Conservation (phyloP, 1,284 basidiomycete species). For the Meripilus lineatus region DNA sequence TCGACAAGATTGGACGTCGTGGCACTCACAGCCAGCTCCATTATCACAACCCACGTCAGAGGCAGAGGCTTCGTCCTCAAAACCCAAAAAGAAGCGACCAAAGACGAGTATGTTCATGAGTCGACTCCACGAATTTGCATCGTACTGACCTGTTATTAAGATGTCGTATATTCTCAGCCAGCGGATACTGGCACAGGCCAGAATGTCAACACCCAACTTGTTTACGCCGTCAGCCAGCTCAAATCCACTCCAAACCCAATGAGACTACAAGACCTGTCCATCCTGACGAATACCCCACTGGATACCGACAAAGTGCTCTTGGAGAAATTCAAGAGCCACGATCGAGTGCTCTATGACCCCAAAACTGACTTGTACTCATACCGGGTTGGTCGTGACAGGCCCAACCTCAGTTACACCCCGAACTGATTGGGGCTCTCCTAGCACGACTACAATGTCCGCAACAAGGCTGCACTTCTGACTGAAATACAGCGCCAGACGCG, state of each 20-base stretch:
- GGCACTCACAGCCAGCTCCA: conserved; percentile 59
- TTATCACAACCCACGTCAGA: conserved; percentile 15
- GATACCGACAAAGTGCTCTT: conserved; percentile 68
- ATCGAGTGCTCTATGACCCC: conserved; percentile 72
- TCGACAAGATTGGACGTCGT: conserved; percentile 63
- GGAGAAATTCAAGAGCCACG: conserved; percentile 77
- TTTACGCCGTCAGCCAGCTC: conserved; percentile 79
- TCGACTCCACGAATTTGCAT: conserved; percentile 17
- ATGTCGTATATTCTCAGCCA: conserved; percentile 80
- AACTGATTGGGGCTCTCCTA: conserved; percentile 25
- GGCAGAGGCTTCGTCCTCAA: conserved; percentile 27
- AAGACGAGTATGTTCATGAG: conserved; percentile 51
- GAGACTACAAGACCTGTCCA: conserved; percentile 80
- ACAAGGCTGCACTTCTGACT: conserved; percentile 74
- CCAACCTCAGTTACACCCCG: conserved; percentile 1
- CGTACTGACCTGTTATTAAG: conserved; percentile 31
- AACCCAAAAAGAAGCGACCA: conserved; percentile 57
- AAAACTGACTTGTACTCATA: conserved; percentile 86
- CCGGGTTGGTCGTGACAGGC: conserved; percentile 42
- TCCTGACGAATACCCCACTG: conserved; percentile 71
- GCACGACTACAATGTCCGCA: conserved; percentile 86
- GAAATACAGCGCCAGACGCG: conserved; percentile 79
- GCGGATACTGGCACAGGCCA: conserved; percentile 76
- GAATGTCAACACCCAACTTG: conserved; percentile 83
- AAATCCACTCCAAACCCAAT: conserved; percentile 73